Conservation (phyloP, 257 asterid genomes). For the Gardenia jasminoides region DNA sequence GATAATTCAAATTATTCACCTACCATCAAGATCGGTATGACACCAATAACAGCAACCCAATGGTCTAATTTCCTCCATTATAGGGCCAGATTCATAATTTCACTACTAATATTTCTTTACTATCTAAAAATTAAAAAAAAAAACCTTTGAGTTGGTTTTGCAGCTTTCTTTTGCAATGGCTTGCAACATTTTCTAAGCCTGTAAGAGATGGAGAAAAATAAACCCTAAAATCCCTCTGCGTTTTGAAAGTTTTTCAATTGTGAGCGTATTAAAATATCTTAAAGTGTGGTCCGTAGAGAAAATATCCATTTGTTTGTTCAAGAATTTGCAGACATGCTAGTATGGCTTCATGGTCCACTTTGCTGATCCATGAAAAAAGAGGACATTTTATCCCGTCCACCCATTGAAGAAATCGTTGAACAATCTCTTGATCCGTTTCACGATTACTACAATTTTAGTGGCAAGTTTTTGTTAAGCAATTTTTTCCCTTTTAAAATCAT, state of each 20-base stretch:
- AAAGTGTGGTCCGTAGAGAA: constrained; percentile 51
- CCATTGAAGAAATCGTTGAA: constrained; percentile 61
- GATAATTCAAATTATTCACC: too few species aligned
- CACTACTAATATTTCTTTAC: neutral
- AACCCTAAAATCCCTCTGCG: constrained; percentile 34
- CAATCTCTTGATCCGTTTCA: constrained; percentile 55
- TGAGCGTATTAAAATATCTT: constrained; percentile 23
- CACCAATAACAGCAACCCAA: neutral
- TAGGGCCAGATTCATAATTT: neutral
- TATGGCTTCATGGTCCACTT: constrained; percentile 61
- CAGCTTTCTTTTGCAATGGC: constrained; percentile 42
- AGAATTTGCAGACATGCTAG: constrained; percentile 38
- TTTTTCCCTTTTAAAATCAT: neutral
- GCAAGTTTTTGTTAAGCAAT: constrained; percentile 14
- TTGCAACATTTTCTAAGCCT: constrained; percentile 35
- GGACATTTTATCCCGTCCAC: constrained; percentile 57
- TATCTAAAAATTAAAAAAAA: neutral
- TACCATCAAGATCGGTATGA: too few species aligned
- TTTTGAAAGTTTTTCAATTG: constrained; percentile 35
- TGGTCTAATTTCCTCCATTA: neutral
- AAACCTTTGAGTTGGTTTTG: neutral
- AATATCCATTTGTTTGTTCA: constrained; percentile 49
- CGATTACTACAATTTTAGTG: constrained; percentile 59
- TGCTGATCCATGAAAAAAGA: constrained; percentile 26
- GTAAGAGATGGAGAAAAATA: constrained; percentile 26